Base-by-base conservation (phyloP, 2,329 filamentous ascomycete species). In the Cryphonectria naterciae region DNA sequence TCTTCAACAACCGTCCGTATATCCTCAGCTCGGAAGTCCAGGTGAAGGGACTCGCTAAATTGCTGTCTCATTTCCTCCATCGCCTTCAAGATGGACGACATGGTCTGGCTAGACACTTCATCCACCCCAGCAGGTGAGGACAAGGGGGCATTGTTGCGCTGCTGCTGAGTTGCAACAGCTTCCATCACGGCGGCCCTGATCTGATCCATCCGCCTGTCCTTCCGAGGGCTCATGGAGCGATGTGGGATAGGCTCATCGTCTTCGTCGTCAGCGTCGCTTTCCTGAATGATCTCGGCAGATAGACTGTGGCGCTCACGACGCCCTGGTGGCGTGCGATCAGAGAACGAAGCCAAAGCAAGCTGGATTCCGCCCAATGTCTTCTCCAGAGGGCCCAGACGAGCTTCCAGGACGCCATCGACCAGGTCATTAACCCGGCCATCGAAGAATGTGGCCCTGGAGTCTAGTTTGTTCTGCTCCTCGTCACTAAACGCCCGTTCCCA, bases 241-340 rank as follows among this genome's bases (percentile, higher is more conserved):
- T 89, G 86, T 73, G 85, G 82, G 71, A 82, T 73, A 69, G 89
- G 87, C 68, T 81, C 73, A 70, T 91, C 93, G 32, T 97, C 94
- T 78, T 97, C 94, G 73, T 97, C 95, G 79, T 98, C 95, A 15
- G 96, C 95, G 81, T 98, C 96, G 78, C 95, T 98, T 71, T 97
- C 90, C 64, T 88, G 85, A 13, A 65, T 25, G 4, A 87, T 77
- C 41, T 94, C 92, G n/a, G 85, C 88, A 63, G 93, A 95, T 41
- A 89, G 80, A 78, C 91, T 93, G 92, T 95, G 56, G 89, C 81
- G 79, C 91, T 93, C 75, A 90, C 88, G 74, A 88, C 85, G 37
- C 87, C 86, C 56, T 41, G 87, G 85, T 37, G 85, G 83, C 19
- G 85, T 84, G 68, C 85, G 85, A 41, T 84, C 84, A 39, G 88